Evolutionary conservation across 2,329 filamentous ascomycete species (phyloP).

Genomic region (Neofusicoccum parvum): DNA sequence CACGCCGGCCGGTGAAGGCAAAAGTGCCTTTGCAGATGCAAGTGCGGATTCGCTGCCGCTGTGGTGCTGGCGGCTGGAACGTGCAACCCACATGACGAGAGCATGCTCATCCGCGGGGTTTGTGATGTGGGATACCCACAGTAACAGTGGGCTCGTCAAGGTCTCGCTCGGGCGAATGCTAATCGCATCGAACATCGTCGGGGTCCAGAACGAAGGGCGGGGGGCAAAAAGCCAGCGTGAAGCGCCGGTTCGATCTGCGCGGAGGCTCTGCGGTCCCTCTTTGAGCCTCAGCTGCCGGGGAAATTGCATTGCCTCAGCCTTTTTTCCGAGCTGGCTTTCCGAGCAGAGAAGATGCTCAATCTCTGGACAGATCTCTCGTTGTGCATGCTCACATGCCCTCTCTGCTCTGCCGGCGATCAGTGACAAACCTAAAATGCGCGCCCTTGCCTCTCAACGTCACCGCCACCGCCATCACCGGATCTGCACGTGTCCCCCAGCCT

Average conservation of each 20-base stretch:
- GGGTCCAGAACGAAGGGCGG: neutral
- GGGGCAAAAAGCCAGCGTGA: neutral
- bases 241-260: neutral
- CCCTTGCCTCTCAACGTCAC: conserved; percentile 14
- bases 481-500: neutral
- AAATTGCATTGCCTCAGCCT: neutral
- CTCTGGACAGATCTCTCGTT: neutral
- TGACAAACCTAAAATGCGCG: neutral
- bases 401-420: no score
- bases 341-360: neutral
- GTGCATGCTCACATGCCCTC: neutral
- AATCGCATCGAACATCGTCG: neutral
- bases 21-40: neutral
- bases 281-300: neutral
- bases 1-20: neutral
- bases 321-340: neutral
- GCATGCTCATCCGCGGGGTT: neutral
- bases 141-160: neutral
- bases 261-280: conserved; percentile 4
- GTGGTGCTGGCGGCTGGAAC: neutral
- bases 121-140: conserved; percentile 14
- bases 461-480: neutral
- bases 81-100: conserved; percentile 2
- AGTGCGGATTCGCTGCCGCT: neutral
- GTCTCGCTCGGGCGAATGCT: neutral